phyloP scores from a whole-genome alignment of 331 rosid species.

The Telfairia occidentalis region DNA sequence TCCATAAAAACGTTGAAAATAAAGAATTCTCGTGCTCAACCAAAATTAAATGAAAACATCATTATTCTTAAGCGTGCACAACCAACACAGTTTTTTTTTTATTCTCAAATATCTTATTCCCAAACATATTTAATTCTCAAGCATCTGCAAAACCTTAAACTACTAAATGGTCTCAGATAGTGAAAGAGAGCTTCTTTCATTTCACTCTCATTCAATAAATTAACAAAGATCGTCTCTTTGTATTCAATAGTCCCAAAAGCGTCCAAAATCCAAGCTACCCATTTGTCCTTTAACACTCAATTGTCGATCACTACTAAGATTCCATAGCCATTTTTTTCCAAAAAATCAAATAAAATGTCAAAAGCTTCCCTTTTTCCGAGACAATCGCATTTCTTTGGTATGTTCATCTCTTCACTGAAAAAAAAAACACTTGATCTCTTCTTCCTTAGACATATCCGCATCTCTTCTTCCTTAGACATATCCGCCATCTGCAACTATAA shows the following conservation, averaged over 20 bases:
- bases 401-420: constrained; percentile 21
- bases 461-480: constrained; percentile 13
- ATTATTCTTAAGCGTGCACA: too few relatives aligned
- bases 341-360: not conserved
- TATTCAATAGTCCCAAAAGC: not conserved
- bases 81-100: too few relatives aligned
- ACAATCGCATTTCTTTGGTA: constrained; percentile 34
- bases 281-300: not conserved
- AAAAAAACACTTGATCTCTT: constrained; percentile 12
- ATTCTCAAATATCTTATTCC: too few relatives aligned
- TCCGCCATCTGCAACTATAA: constrained; percentile 34
- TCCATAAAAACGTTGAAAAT: too few relatives aligned
- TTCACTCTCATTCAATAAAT: too few relatives aligned
- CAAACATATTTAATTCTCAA: too few relatives aligned
- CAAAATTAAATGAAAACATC: too few relatives aligned
- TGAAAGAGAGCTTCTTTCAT: not conserved
- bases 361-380: constrained; percentile 4
- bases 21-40: too few relatives aligned
- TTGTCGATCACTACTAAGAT: constrained; percentile 28
- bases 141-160: too few relatives aligned
- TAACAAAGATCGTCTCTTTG: not conserved
- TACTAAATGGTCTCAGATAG: too few relatives aligned
- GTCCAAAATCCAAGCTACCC: constrained; percentile 1
- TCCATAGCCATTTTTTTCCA: not conserved
- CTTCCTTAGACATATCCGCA: constrained; percentile 30